A percentile compares a stretch with the other conserved stretches of the same genome.
These are phyloP conservation scores for Wickerhamia fluorescens DNA, from an alignment of 805 yeast genomes.

Conservation along the genomic window DNA sequence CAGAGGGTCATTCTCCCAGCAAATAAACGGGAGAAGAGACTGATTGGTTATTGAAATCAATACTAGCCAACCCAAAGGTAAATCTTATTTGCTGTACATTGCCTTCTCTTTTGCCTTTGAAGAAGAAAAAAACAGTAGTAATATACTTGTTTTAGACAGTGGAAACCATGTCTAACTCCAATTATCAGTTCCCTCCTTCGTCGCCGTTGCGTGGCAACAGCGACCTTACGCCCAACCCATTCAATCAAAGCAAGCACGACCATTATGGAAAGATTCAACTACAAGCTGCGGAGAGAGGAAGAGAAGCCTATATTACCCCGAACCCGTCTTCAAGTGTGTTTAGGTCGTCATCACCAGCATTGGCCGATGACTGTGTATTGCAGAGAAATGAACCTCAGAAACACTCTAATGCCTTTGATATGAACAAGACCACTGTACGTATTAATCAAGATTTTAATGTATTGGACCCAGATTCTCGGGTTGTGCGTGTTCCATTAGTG, in stretches of 20 bases:
- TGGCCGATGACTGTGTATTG: slow-evolving; percentile 4
- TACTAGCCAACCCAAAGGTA: no score
- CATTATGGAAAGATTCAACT: slow-evolving; percentile 3
- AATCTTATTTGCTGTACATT: no score
- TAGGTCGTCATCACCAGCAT: slow-evolving; percentile 35
- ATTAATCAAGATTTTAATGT: slow-evolving; percentile 30
- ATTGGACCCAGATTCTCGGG: slow-evolving; percentile 24
- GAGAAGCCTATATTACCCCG: slow-evolving; percentile 56
- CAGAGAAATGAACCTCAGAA: slow-evolving; percentile 5
- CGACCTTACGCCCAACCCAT: slow-evolving; percentile 12
- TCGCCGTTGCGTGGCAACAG: slow-evolving; percentile 36
- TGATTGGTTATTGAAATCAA: no score
- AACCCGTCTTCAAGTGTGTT: slow-evolving; percentile 51
- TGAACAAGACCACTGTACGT: slow-evolving; percentile 6
- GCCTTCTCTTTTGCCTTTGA: no score
- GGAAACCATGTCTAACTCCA: slow-evolving; percentile 4
- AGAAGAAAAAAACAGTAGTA: no score
- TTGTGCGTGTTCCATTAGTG: slow-evolving; percentile 35
- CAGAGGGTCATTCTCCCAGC: no score
- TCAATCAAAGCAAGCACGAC: no score
- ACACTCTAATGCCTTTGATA: slow-evolving; percentile 8
- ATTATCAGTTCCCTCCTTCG: slow-evolving; percentile 44
- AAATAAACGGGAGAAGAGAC: no score
- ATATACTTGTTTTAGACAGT: slow-evolving; percentile 1
- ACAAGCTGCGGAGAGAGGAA: slow-evolving; percentile 8